A percentile compares a stretch with the other conserved stretches of the same genome.
Evolutionary conservation across 768 basidiomycete genomes (phyloP).

Genomic region (Tylopilus sp.): DNA sequence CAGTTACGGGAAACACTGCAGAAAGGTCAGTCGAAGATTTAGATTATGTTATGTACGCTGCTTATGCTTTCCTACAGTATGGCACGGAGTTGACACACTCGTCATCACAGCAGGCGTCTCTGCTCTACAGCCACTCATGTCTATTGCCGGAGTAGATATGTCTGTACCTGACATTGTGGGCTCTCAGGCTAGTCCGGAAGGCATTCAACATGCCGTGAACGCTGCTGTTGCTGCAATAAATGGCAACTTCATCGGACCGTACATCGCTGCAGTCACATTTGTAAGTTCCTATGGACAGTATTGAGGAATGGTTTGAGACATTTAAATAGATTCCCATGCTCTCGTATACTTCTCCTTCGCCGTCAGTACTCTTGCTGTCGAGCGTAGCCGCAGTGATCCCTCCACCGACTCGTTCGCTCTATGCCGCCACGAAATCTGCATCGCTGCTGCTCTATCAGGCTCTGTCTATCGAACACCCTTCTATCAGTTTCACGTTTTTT

Average conservation of each 20-base stretch:
- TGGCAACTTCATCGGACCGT: slow-evolving; percentile 70
- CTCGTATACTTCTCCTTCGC: slow-evolving; percentile 55
- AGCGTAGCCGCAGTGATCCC: slow-evolving; percentile 78
- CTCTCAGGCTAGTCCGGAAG: slow-evolving; percentile 45
- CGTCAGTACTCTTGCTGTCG: slow-evolving; percentile 76
- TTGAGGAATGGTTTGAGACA: neutral
- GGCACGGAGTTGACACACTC: slow-evolving; percentile 81
- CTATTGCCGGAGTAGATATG: slow-evolving; percentile 56
- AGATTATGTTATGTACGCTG: neutral
- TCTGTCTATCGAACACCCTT: slow-evolving; percentile 76
- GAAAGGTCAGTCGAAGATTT: slow-evolving; percentile 38
- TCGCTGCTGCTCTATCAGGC: slow-evolving; percentile 74
- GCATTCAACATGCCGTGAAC: slow-evolving; percentile 55
- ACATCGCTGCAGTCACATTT: slow-evolving; percentile 66
- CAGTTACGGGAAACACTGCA: slow-evolving; percentile 50
- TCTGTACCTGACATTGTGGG: slow-evolving; percentile 27
- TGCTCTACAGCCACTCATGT: slow-evolving; percentile 71
- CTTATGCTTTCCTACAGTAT: slow-evolving; percentile 45
- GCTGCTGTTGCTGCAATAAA: slow-evolving; percentile 53
- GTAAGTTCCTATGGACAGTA: slow-evolving; percentile 40
- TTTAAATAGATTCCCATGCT: slow-evolving; percentile 70
- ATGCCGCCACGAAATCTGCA: slow-evolving; percentile 80
- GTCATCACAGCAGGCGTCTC: slow-evolving; percentile 83
- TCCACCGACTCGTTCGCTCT: slow-evolving; percentile 81
- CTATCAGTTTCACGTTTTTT: slow-evolving; percentile 57